Evolutionary conservation across 371 early-diverging fungal genomes (phyloP), one percentile per base, ranked within the genome.

Genomic region (Funneliformis caledonium): DNA sequence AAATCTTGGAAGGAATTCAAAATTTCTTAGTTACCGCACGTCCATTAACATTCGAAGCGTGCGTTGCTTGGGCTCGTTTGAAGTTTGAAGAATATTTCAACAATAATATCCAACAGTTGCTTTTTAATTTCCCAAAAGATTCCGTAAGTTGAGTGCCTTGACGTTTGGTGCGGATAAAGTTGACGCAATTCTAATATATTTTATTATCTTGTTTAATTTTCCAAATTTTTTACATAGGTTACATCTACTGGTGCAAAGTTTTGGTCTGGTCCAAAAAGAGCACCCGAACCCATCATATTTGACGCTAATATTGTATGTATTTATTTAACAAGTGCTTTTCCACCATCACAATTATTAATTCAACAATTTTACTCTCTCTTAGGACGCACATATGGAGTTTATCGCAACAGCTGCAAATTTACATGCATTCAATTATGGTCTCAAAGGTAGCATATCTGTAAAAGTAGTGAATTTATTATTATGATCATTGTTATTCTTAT

Each of bases 251-350:
- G 99, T 59, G 92, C 94, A 72, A 91, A 90, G 48, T 99, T 99
- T 93, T 99, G 99, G 99, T 95, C 96, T 72, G 99, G 99, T 16
- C 99, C 99, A 64, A 99, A 99, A 90, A 94, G 98, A 78, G 96
- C 97, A 8, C 99, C 99, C 22, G 89, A 89, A 1, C 92, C 97
- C 43, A 88, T 96, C 74, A 84, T 78, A 22, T 99, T 98, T 85
- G 94, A 97, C 84, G 84, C 90, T 19, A 86, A 92, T 59, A 91
- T 97, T 81, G 88, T 90, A 82, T 62, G 19, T 75, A n/a, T 42
- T 82, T 12, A n/a, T 26, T 26, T 45, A 8, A 62, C 42, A 65
- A 72, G 56, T 72, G 83, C 19, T 56, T 19, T 56, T 19, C 16
- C 0, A 12, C 16, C 16, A 16, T 56, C 16, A 19, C 19, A 19